Percentiles rank a stretch among this genome's conserved stretches.
Evolutionary conservation across 164 flowering plant genomes (phyloP).

Genomic region (Chimonanthus salicifolius): DNA sequence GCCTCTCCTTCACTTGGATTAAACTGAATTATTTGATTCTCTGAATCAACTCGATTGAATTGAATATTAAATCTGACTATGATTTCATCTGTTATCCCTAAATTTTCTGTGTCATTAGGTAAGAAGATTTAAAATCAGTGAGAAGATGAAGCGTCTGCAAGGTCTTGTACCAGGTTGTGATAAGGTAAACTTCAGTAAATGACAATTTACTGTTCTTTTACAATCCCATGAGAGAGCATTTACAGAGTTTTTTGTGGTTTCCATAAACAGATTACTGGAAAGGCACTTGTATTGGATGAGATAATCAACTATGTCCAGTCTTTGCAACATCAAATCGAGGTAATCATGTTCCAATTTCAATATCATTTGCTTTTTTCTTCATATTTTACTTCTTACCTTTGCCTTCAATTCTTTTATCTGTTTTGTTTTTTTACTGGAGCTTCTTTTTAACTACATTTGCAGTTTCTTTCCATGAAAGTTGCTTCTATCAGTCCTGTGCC

Average conservation of each 20-base stretch:
- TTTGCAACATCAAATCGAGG: conserved; percentile 90
- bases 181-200: conserved; percentile 24
- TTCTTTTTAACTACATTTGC: too few species aligned
- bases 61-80: neutral
- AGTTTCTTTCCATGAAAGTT: too few species aligned
- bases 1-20: too few species aligned
- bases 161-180: conserved; percentile 84
- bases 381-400: too few species aligned
- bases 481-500: too few species aligned
- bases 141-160: conserved; percentile 72
- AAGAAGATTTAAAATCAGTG: conserved; percentile 80
- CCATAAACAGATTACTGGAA: conserved; percentile 63
- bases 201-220: neutral
- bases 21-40: neutral
- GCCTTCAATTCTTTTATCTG: too few species aligned
- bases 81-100: neutral
- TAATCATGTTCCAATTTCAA: conserved; percentile 12
- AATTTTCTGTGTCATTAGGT: conserved; percentile 31
- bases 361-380: too few species aligned
- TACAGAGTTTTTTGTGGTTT: conserved; percentile 7
- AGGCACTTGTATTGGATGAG: conserved; percentile 87
- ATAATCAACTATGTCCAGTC: conserved; percentile 88
- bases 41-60: neutral
- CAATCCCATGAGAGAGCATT: neutral
- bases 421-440: too few species aligned